A percentile compares a stretch with the other conserved stretches of the same genome.
Conservation (phyloP, 208 protist genomes). For the Leishmania tarentolae region DNA sequence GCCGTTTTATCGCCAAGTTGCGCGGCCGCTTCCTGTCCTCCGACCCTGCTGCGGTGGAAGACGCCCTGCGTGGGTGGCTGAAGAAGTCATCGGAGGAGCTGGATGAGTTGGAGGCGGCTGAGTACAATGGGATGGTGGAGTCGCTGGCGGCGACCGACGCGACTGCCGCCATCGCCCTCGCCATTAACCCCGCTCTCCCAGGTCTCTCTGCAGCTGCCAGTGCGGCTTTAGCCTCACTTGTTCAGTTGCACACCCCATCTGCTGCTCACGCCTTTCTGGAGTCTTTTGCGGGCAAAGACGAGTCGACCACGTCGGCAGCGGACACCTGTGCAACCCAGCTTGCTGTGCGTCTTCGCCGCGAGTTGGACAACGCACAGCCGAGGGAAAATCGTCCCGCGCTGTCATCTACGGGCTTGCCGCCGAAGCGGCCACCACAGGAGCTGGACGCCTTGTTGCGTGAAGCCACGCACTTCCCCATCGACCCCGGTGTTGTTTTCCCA, state of each 20-base stretch:
- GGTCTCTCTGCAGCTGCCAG: slow-evolving; percentile 37
- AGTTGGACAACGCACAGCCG: background rate
- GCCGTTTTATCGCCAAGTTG: slow-evolving; percentile 51
- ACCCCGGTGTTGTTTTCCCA: slow-evolving; percentile 66
- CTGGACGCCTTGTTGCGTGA: slow-evolving; percentile 18
- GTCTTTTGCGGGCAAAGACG: slow-evolving; percentile 58
- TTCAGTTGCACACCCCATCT: slow-evolving; percentile 43
- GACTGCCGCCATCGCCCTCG: slow-evolving; percentile 50
- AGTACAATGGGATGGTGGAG: slow-evolving; percentile 67
- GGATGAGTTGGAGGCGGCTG: slow-evolving; percentile 17
- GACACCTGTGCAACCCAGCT: slow-evolving; percentile 76
- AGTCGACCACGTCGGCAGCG: slow-evolving; percentile 27
- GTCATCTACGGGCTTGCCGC: background rate
- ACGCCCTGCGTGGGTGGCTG: slow-evolving; percentile 11
- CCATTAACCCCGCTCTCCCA: slow-evolving; percentile 56
- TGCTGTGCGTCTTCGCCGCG: slow-evolving; percentile 42
- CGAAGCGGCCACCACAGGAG: background rate
- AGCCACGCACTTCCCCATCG: slow-evolving; percentile 49
- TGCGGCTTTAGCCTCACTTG: slow-evolving; percentile 44
- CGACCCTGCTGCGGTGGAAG: slow-evolving; percentile 29
- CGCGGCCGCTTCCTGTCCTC: slow-evolving; percentile 41
- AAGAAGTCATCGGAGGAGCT: background rate
- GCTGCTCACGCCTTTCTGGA: slow-evolving; percentile 63
- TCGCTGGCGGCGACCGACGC: slow-evolving; percentile 40
- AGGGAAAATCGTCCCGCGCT: too few relatives aligned